These are phyloP conservation scores for Dichotomocladium elegans DNA, from an alignment of 371 early-diverging fungal genomes.

Conservation along the genomic window DNA sequence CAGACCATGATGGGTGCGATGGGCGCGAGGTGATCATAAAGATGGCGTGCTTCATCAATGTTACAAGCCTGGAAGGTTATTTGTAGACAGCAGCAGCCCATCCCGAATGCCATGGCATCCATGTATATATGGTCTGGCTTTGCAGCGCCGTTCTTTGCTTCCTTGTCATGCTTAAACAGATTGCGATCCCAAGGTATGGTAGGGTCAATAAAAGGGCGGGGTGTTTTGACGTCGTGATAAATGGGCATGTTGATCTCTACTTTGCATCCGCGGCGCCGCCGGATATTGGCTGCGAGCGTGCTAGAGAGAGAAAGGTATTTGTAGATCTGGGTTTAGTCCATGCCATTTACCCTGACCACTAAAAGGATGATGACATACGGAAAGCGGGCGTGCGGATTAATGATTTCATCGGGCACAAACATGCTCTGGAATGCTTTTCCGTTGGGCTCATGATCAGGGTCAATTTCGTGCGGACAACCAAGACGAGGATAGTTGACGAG, in stretches of 20 bases:
- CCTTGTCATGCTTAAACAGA: conserved; percentile 59
- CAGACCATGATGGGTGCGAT: conserved; percentile 88
- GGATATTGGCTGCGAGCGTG: conserved; percentile 93
- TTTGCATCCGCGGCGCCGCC: conserved; percentile 88
- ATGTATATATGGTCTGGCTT: conserved; percentile 93
- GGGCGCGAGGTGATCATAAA: conserved; percentile 96
- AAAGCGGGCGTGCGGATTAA: conserved; percentile 94
- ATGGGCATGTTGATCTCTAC: conserved; percentile 90
- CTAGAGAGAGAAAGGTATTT: conserved; percentile 27
- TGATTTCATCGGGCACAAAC: conserved; percentile 93
- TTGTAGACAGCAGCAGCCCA: conserved; percentile 99
- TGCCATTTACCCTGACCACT: not conserved
- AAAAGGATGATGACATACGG: conserved; percentile 50
- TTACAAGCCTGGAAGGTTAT: conserved; percentile 98
- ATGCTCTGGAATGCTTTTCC: conserved; percentile 74
- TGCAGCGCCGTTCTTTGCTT: conserved; percentile 74
- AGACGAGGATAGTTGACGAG: conserved; percentile 89
- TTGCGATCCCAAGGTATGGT: conserved; percentile 67
- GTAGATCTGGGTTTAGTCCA: not conserved
- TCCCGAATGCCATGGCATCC: conserved; percentile 99
- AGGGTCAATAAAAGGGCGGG: conserved; percentile 88
- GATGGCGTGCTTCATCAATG: conserved; percentile 87
- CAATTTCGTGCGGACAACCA: conserved; percentile 73
- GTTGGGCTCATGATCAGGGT: conserved; percentile 67
- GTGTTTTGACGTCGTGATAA: conserved; percentile 81